Percentiles rank a stretch among this genome's conserved stretches.
Conservation (phyloP, 805 yeast genomes). For the Kodamaea restingae region DNA sequence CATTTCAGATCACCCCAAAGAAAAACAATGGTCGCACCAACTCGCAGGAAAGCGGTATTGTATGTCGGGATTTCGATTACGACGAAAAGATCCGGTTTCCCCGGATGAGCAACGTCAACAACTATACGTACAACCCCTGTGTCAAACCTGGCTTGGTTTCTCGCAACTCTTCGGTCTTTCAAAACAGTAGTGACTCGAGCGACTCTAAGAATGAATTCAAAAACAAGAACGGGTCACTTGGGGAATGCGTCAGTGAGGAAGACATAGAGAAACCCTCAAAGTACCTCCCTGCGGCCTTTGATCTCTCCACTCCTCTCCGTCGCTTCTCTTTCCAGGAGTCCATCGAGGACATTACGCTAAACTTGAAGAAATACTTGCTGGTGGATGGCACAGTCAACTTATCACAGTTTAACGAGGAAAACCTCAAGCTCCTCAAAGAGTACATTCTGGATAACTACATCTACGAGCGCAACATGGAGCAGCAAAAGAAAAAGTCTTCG, state of each 20-base stretch:
- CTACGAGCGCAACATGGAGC: constrained; percentile 14
- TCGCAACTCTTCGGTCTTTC: constrained; percentile 2
- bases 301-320: constrained; percentile 37
- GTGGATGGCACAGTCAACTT: constrained; percentile 6
- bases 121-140: constrained; percentile 18
- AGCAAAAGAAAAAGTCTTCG: constrained; percentile 2
- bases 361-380: constrained; percentile 7
- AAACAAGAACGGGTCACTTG: too few species aligned
- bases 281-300: constrained; percentile 47
- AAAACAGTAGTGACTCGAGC: neutral
- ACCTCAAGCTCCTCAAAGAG: constrained; percentile 12
- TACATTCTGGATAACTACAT: constrained; percentile 15
- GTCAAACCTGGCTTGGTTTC: constrained; percentile 5
- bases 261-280: too few species aligned
- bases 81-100: constrained; percentile 56
- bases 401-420: constrained; percentile 9
- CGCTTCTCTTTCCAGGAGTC: constrained; percentile 25
- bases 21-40: constrained; percentile 3
- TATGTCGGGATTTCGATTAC: constrained; percentile 31
- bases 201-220: too few species aligned
- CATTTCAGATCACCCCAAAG: constrained; percentile 3
- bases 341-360: constrained; percentile 7
- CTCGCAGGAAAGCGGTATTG: constrained; percentile 6
- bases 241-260: too few species aligned
- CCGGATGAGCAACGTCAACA: constrained; percentile 39